Percentiles rank a stretch among this genome's conserved stretches.
Conservation (phyloP, 768 basidiomycete genomes). For the Boletales sp. region DNA sequence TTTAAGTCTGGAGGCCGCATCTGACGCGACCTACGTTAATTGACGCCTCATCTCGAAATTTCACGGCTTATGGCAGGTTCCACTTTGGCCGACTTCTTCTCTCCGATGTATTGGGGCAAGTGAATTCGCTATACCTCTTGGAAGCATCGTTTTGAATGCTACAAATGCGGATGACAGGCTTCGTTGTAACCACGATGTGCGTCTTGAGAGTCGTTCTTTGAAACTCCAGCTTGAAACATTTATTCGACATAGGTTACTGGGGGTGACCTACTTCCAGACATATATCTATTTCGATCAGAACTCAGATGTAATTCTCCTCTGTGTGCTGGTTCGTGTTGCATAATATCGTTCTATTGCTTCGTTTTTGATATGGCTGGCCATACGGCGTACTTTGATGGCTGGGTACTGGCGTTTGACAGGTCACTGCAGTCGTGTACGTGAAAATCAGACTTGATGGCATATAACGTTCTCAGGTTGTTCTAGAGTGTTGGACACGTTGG, state of each 20-base stretch:
- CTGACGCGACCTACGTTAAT: neutral
- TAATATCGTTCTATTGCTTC: neutral
- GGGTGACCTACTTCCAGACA: constrained; percentile 5
- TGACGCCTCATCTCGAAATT: neutral
- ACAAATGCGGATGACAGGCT: neutral
- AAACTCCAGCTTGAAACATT: neutral
- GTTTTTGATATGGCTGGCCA: neutral
- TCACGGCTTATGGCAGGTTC: neutral
- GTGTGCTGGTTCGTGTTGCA: neutral
- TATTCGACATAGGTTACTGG: constrained; percentile 2
- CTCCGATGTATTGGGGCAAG: constrained; percentile 9
- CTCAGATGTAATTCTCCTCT: constrained; percentile 1
- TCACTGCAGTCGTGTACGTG: neutral
- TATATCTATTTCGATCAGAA: constrained; percentile 3
- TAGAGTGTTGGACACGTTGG: neutral
- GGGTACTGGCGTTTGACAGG: neutral
- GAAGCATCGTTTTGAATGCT: neutral
- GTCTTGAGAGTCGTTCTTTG: neutral
- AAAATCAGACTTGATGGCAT: neutral
- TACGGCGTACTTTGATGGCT: neutral
- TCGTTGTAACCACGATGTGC: constrained; percentile 6
- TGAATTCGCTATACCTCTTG: too few species aligned
- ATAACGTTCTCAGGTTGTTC: neutral
- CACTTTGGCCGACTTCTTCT: neutral
- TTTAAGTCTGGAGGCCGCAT: too few species aligned